Evolutionary conservation across 2,329 filamentous ascomycete species (phyloP).

Genomic region (Venturia asperata): DNA sequence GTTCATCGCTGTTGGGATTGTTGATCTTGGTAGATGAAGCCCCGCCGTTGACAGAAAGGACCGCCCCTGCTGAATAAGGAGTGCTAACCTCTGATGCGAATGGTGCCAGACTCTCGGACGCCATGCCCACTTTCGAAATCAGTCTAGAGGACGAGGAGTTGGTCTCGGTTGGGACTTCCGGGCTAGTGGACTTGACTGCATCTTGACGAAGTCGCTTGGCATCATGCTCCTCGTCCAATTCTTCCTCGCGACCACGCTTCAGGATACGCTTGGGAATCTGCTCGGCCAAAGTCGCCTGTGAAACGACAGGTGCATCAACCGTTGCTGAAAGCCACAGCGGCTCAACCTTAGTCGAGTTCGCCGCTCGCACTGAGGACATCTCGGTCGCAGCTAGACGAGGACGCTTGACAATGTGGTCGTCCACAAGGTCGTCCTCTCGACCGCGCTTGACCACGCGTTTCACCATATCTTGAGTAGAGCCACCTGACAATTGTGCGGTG

Average conservation of each 20-base stretch:
- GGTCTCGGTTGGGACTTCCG: neutral
- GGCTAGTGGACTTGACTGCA: neutral
- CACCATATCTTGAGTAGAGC: neutral
- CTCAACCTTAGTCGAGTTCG: neutral
- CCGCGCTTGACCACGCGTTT: neutral
- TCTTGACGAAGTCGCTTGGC: neutral
- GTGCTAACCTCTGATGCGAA: neutral
- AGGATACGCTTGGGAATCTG: neutral
- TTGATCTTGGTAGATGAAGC: neutral
- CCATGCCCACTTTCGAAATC: neutral
- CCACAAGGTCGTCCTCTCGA: neutral
- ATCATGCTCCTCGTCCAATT: neutral
- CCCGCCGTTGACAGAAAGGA: neutral
- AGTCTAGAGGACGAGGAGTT: neutral
- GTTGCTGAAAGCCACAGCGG: neutral
- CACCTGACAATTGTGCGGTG: neutral
- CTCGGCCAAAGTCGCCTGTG: neutral
- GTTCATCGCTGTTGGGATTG: neutral
- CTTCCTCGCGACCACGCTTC: neutral
- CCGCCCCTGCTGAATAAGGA: neutral
- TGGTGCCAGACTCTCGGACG: neutral
- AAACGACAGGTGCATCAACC: neutral
- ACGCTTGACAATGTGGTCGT: neutral
- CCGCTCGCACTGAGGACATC: neutral
- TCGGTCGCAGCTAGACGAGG: neutral